Evolutionary conservation across 192 early-diverging fungal species (phyloP).

Genomic region (Podila verticillata): DNA sequence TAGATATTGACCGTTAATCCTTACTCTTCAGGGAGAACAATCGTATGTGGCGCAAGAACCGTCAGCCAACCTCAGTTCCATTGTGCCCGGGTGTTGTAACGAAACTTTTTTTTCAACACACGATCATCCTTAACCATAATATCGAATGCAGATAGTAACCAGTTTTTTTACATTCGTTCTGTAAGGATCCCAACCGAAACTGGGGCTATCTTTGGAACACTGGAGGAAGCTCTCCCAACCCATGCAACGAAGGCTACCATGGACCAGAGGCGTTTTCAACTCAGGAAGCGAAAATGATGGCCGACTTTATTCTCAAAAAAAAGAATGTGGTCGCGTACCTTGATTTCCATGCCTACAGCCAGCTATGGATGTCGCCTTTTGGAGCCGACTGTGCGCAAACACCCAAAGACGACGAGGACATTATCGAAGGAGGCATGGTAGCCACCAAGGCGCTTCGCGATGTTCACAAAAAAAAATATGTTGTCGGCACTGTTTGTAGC

Average conservation of each 20-base stretch:
- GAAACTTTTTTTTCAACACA: neutral
- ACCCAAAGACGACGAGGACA: slow-evolving; percentile 49
- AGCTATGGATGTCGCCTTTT: slow-evolving; percentile 65
- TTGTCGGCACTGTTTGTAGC: slow-evolving; percentile 52
- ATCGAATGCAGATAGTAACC: neutral
- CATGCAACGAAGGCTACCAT: slow-evolving; percentile 54
- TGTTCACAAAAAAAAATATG: slow-evolving; percentile 51
- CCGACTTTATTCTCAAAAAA: slow-evolving; percentile 41
- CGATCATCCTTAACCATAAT: neutral
- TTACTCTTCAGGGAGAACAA: slow-evolving; percentile 18
- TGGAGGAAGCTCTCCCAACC: slow-evolving; percentile 36
- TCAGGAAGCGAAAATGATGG: slow-evolving; percentile 49
- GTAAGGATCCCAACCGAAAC: slow-evolving; percentile 43
- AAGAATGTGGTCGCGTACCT: slow-evolving; percentile 46
- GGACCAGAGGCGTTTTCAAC: slow-evolving; percentile 52
- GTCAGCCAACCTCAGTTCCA: slow-evolving; percentile 46
- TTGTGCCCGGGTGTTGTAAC: slow-evolving; percentile 52
- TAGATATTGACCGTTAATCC: neutral
- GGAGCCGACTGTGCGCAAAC: slow-evolving; percentile 45
- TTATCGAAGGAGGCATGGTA: slow-evolving; percentile 45
- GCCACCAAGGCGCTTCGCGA: slow-evolving; percentile 46
- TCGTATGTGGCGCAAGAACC: slow-evolving; percentile 61
- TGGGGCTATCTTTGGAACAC: slow-evolving; percentile 51
- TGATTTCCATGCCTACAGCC: slow-evolving; percentile 59
- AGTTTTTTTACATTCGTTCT: neutral